These are phyloP conservation scores for Pythium pyrilobum DNA, from an alignment of 352 stramenopile genomes.

Conservation along the genomic window DNA sequence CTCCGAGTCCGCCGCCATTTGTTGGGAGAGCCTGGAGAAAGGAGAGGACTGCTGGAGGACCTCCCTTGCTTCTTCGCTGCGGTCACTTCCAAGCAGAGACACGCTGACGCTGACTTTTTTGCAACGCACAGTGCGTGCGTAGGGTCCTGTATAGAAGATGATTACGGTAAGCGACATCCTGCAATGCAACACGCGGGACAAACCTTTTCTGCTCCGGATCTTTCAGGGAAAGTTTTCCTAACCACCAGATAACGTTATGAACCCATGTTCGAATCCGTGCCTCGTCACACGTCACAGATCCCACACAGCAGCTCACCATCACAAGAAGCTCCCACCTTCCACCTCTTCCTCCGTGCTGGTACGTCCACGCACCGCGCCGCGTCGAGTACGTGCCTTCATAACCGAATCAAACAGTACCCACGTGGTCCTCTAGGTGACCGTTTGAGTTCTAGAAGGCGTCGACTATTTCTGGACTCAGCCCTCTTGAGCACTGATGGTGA, in stretches of 20 bases:
- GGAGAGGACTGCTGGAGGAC: neutral
- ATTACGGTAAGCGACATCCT: no score
- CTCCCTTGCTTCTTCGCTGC: constrained; percentile 2
- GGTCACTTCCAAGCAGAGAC: neutral
- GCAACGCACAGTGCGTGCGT: no score
- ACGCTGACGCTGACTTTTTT: constrained; percentile 10
- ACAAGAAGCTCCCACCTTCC: no score
- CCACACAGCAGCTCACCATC: no score
- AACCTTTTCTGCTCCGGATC: constrained; percentile 11
- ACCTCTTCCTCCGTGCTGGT: no score
- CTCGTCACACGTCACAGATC: constrained; percentile 1
- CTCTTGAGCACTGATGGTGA: no score
- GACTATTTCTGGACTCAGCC: no score
- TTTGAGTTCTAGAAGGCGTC: no score
- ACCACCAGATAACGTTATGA: constrained; percentile 3
- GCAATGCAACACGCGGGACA: neutral
- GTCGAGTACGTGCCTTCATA: no score
- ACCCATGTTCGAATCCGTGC: constrained; percentile 17
- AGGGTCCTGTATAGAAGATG: constrained; percentile 1
- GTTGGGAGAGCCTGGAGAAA: neutral
- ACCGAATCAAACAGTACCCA: no score
- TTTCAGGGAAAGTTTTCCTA: constrained; percentile 9
- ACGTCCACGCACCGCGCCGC: no score
- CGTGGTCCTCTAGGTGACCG: no score
- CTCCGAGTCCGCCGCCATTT: constrained; percentile 18